Base-by-base conservation (phyloP, 495 filamentous ascomycete species). In the Talaromyces borbonicus region DNA sequence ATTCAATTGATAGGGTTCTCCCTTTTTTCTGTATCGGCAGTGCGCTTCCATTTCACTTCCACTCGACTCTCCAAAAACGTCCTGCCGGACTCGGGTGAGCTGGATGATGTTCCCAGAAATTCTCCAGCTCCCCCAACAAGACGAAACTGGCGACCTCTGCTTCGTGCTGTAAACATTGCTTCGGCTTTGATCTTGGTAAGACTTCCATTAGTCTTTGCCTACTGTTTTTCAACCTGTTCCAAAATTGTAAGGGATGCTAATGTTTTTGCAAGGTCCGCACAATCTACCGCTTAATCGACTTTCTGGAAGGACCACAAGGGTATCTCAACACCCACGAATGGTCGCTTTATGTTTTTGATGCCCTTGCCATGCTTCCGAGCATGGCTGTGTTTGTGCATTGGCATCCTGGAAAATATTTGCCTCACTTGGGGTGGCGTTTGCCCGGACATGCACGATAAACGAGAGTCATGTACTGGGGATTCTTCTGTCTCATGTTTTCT, bases 241-340 rank as follows among this genome's bases (percentile, higher is more conserved):
- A n/a, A n/a, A n/a, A n/a, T n/a, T n/a, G n/a, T n/a, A n/a, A n/a
- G n/a, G n/a, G 38, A 29, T 6, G 1, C 24, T 15, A 24, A 47
- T 16, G 6, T 15, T 4, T 7, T 23, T 22, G 16, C 25, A 22
- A 75, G 71, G 56, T 83, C 7, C 72, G 83, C 8, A 75, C 68
- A 15, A 48, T 84, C 14, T 83, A 81, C 52, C 69, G 82, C 30
- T 59, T 80, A 18, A 56, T 82, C 4, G 82, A 86, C 59, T 86
- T 79, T 48, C 48, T 68, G 0, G 62, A 76, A 60, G 79, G 79
- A 0, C 49, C 64, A n/a, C 5, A 57, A 4, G 79, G 80, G 0
- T 73, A 68, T 36, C 40, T 73, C 24, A 56, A 81, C 36, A 56
- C n/a, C 38, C 68, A 77, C 39, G 81, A 85, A 60, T 72, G 72